Conservation (phyloP, 352 stramenopile genomes). For the Pythium aristosporum region DNA sequence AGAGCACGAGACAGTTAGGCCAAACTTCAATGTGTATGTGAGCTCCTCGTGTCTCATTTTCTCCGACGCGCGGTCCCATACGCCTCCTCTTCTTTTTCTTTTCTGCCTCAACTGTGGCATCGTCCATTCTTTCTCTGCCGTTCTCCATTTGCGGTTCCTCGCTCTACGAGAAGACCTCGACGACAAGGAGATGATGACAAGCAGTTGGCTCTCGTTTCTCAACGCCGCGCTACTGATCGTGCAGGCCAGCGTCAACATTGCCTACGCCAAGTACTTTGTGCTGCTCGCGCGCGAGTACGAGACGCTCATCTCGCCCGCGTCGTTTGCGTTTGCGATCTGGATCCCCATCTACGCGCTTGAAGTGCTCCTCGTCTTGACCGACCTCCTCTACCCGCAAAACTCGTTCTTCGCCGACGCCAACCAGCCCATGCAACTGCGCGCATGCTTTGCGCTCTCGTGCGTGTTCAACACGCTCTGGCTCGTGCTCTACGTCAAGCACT, state of each 20-base stretch:
- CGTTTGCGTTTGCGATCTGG: constrained; percentile 65
- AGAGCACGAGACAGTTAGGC: constrained; percentile 14
- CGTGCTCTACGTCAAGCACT: constrained; percentile 51
- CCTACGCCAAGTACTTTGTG: constrained; percentile 60
- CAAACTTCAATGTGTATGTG: constrained; percentile 19
- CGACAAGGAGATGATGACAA: constrained; percentile 36
- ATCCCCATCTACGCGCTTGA: constrained; percentile 68
- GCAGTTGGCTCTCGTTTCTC: constrained; percentile 47
- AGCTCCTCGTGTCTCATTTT: constrained; percentile 7
- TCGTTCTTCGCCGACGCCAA: constrained; percentile 75
- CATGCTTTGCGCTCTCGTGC: constrained; percentile 65
- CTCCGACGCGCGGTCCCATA: constrained; percentile 2
- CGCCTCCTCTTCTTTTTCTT: neutral
- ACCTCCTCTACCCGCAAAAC: constrained; percentile 60
- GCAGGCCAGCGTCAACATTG: constrained; percentile 65
- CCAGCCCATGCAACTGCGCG: constrained; percentile 57
- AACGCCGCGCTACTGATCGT: constrained; percentile 62
- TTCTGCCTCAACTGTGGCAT: constrained; percentile 12
- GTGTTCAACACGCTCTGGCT: constrained; percentile 70
- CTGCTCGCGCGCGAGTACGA: constrained; percentile 53
- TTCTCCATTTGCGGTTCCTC: neutral
- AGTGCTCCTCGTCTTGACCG: constrained; percentile 56
- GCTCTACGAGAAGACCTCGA: neutral
- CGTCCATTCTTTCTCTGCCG: neutral
- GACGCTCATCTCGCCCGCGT: constrained; percentile 68